phyloP scores from a whole-genome alignment of 1,284 basidiomycete genomes.

The Malassezia nana region DNA sequence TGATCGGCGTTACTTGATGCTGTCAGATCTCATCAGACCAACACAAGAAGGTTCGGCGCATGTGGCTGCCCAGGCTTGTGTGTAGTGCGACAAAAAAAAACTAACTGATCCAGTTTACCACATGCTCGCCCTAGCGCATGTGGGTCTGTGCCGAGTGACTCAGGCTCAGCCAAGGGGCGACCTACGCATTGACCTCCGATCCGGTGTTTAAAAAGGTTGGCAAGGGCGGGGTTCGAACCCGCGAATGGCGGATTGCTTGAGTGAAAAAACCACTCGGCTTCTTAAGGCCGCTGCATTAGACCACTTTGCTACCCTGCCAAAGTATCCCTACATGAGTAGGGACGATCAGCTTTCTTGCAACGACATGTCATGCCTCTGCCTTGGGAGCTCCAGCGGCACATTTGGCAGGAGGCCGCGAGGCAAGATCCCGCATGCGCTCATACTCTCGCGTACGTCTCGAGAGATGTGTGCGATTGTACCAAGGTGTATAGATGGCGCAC shows the following conservation, averaged over 20 bases:
- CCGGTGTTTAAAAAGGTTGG: conserved; percentile 10
- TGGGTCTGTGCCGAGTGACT: not conserved
- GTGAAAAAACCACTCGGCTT: conserved; percentile 1
- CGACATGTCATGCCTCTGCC: conserved; percentile 7
- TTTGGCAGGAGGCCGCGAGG: not conserved
- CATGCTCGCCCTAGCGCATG: conserved; percentile 3
- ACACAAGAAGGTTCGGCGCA: not conserved
- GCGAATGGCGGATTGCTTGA: conserved; percentile 19
- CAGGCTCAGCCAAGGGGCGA: not conserved
- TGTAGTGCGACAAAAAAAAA: not conserved
- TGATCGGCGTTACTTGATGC: not conserved
- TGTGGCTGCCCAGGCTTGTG: conserved; percentile 10
- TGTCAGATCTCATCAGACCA: not conserved
- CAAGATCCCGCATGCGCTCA: conserved; percentile 20
- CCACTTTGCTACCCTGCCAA: conserved; percentile 23
- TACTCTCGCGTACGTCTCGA: conserved; percentile 27
- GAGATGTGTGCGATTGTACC: conserved; percentile 22
- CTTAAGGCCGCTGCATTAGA: conserved; percentile 24
- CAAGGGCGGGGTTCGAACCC: conserved; percentile 23
- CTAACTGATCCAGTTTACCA: conserved; percentile 8
- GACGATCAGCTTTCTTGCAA: too few relatives aligned
- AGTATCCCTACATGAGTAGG: conserved; percentile 8
- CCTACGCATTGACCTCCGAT: not conserved
- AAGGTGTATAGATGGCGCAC: conserved; percentile 25
- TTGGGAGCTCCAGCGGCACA: conserved; percentile 1